These are phyloP conservation scores for Austroboletus sp. DNA, from an alignment of 1,284 basidiomycete species.

Conservation along the genomic window DNA sequence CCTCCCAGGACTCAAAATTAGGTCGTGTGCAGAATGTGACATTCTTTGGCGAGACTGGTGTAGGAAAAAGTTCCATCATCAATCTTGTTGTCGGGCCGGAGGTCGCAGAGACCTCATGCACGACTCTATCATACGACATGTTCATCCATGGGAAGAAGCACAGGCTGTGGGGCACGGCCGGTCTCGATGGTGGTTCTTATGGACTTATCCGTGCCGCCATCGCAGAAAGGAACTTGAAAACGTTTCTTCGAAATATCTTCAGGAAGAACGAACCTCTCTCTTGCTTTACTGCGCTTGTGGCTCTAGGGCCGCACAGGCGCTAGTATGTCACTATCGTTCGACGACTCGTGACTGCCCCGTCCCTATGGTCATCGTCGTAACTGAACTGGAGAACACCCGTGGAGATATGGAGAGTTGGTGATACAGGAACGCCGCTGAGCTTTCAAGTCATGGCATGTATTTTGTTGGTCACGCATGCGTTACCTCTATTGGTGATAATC, in stretches of 20 bases:
- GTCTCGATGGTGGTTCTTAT: slow-evolving; percentile 28
- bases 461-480: slow-evolving; percentile 32
- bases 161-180: slow-evolving; percentile 31
- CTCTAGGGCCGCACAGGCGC: slow-evolving; percentile 26
- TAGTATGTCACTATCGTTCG: slow-evolving; percentile 28
- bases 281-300: slow-evolving; percentile 31
- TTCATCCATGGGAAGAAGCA: slow-evolving; percentile 17
- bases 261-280: slow-evolving; percentile 22
- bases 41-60: slow-evolving; percentile 30
- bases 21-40: slow-evolving; percentile 24
- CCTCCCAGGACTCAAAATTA: slow-evolving; percentile 8
- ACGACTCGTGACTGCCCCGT: slow-evolving; percentile 10
- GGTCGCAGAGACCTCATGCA: slow-evolving; percentile 29
- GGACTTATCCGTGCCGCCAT: slow-evolving; percentile 23
- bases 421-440: slow-evolving; percentile 20
- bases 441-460: slow-evolving; percentile 18
- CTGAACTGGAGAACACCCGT: slow-evolving; percentile 29
- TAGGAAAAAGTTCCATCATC: slow-evolving; percentile 32
- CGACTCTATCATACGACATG: slow-evolving; percentile 18
- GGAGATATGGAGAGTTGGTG: slow-evolving; percentile 35
- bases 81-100: slow-evolving; percentile 25
- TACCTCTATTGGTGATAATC: slow-evolving; percentile 25
- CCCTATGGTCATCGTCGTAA: slow-evolving; percentile 31
- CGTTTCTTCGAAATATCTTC: slow-evolving; percentile 19
- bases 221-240: slow-evolving; percentile 25